Base-by-base conservation (phyloP, 108 stramenopile genomes). In the Seminavis robusta region DNA sequence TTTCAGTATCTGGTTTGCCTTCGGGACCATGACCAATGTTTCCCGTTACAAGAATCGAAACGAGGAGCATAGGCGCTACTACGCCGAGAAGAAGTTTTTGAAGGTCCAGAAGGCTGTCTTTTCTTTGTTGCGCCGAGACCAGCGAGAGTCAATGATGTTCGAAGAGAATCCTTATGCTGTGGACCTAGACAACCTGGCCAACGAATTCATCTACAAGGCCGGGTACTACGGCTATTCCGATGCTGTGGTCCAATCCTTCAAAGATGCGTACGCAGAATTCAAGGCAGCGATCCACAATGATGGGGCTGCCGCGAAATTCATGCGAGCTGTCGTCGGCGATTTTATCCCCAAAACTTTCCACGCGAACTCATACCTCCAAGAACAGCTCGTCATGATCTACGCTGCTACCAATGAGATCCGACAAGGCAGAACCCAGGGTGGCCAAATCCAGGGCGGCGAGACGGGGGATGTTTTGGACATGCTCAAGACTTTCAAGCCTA, bases 271-370 rank as follows among this genome's bases (percentile, higher is more conserved):
- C 43, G 24, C 17, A 17, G 30, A 41, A 8, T 36, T 71, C 28
- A 43, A 45, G 34, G 41, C 45, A 25, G 21, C 47, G n/a, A 57
- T 37, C 33, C 41, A 64, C 27, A 47, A 71, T 16, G 57, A 62
- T 0, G 44, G 6, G 27, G 56, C 62, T 8, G 46, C 53, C 30
- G 37, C 26, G 32, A 46, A 48, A 23, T 71, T 71, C 26, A 49
- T 59, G 51, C 25, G 46, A 9, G 10, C 52, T n/a, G 20, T 71
- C 39, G 17, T 39, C 3, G 31, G 32, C 1, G 23, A 63, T 0
- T 71, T 56, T 32, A 71, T 71, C 33, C n/a, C 47, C 8, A 45
- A 64, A 20, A 42, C 43, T 3, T 71, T 64, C 44, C 70, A 71
- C 13, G 47, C 30, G 19, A 71, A 71, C 39, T 56, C 62, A n/a